Base-by-base conservation (phyloP, 1,284 basidiomycete species). In the Inonotus hispidus region DNA sequence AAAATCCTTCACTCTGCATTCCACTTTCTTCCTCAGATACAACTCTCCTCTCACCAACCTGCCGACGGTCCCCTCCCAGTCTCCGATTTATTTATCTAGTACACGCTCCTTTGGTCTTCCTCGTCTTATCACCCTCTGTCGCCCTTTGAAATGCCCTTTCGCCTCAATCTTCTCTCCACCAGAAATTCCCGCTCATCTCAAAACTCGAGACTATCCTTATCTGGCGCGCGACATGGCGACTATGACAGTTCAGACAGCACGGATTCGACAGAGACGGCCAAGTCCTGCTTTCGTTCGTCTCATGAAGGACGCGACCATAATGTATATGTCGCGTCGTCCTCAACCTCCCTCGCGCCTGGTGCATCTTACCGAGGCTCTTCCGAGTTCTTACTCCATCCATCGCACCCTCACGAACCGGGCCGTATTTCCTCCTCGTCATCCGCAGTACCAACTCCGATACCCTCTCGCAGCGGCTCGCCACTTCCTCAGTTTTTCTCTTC, bases 221-320 rank as follows among this genome's bases (percentile, higher is more conserved):
- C 46, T 29, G n/a, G 4, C 16, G n/a, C 60, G 10, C 47, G 27
- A 19, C 46, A 56, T 23, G 71, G 73, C 49, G 73, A 70, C 61
- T 75, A 75, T 67, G 74, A 76, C 64, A 73, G 72, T 68, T 72
- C 72, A 21, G 73, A 74, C 39, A 75, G 73, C 68, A 73, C 72
- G 29, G 75, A 77, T 68, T 75, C 74, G 3, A 72, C 72, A 46
- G 71, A 71, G 66, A 73, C 72, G 27, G 69, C 68, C 50, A 69
- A 68, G 60, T 67, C 66, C 16, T 53, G 57, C 43, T 50, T 49
- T 38, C 57, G 54, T 47, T 54, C 63, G 13, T 27, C 39, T 25
- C 61, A 32, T 39, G 52, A 56, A 27, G 25, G 37, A n/a, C 61
- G 58, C 13, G 59, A 47, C 45, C 61, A 39, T 38, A 52, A 41